Conservation (phyloP, 805 yeast species). For the Kodamaea sagamina region DNA sequence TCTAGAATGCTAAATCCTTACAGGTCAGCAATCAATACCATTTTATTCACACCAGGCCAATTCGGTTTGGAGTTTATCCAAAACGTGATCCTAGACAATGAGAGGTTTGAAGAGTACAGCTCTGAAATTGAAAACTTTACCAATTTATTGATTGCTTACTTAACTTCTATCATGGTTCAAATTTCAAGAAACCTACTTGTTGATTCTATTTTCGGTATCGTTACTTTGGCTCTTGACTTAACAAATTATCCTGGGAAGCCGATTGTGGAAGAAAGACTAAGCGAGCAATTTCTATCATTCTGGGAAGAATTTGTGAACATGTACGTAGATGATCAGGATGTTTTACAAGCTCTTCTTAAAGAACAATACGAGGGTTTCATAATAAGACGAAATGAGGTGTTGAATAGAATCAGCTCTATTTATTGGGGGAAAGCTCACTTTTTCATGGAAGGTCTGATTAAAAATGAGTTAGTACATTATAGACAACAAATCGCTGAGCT, state of each 20-base stretch:
- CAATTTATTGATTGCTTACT: slow-evolving; percentile 45
- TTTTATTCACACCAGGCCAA: slow-evolving; percentile 41
- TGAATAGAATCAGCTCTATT: slow-evolving; percentile 54
- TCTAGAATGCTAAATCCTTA: slow-evolving; percentile 40
- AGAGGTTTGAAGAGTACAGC: slow-evolving; percentile 26
- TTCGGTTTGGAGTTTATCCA: slow-evolving; percentile 49
- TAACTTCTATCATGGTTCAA: slow-evolving; percentile 48
- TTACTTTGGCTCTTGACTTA: slow-evolving; percentile 52
- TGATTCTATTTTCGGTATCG: slow-evolving; percentile 37
- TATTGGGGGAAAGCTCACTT: slow-evolving; percentile 71
- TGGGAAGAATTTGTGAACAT: slow-evolving; percentile 70
- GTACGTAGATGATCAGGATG: slow-evolving; percentile 50
- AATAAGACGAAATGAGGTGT: slow-evolving; percentile 30
- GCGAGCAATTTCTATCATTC: slow-evolving; percentile 55
- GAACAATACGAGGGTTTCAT: slow-evolving; percentile 19
- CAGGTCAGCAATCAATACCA: slow-evolving; percentile 28
- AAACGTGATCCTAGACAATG: slow-evolving; percentile 30
- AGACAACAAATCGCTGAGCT: slow-evolving; percentile 78
- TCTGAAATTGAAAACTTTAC: slow-evolving; percentile 46
- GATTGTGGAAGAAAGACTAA: slow-evolving; percentile 56
- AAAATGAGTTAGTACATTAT: slow-evolving; percentile 62
- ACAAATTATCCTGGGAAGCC: slow-evolving; percentile 62
- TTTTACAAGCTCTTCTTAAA: slow-evolving; percentile 13
- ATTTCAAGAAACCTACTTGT: slow-evolving; percentile 43
- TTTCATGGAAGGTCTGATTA: slow-evolving; percentile 22